These are phyloP conservation scores for Helenozyma baotianmanensis DNA, from an alignment of 805 yeast genomes.

Conservation along the genomic window DNA sequence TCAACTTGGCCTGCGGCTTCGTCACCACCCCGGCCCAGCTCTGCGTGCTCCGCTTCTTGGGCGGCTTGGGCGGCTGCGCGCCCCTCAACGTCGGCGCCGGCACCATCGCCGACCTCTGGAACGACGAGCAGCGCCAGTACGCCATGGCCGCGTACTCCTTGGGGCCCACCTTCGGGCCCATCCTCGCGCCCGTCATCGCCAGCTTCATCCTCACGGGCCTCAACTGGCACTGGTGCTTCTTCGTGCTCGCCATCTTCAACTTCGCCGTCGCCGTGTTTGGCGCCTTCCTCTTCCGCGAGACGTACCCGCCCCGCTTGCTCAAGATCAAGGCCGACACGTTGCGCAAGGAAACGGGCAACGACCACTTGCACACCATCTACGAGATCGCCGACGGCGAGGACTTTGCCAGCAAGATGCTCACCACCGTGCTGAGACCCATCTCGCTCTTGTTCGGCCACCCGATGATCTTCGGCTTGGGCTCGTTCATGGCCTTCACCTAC, in stretches of 20 bases:
- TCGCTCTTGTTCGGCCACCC: slow-evolving; percentile 52
- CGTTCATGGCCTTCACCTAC: slow-evolving; percentile 60
- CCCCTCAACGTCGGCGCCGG: slow-evolving; percentile 71
- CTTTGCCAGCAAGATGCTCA: slow-evolving; percentile 32
- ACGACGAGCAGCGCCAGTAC: slow-evolving; percentile 45
- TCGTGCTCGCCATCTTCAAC: slow-evolving; percentile 54
- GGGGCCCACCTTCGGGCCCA: slow-evolving; percentile 67
- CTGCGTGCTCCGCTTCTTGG: slow-evolving; percentile 54
- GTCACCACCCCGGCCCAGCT: slow-evolving; percentile 56
- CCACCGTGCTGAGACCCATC: slow-evolving; percentile 53
- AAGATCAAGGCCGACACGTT: slow-evolving; percentile 42
- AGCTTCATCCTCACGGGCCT: slow-evolving; percentile 51
- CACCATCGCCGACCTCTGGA: slow-evolving; percentile 57
- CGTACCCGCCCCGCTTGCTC: slow-evolving; percentile 54
- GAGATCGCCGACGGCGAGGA: slow-evolving; percentile 53
- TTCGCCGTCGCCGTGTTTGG: slow-evolving; percentile 42
- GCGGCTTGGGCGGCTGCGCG: slow-evolving; percentile 66
- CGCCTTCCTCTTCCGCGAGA: slow-evolving; percentile 51
- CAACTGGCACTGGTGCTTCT: slow-evolving; percentile 67
- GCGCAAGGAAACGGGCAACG: slow-evolving; percentile 52
- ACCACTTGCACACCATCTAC: slow-evolving; percentile 53
- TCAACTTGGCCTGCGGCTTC: slow-evolving; percentile 60
- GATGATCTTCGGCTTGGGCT: slow-evolving; percentile 58
- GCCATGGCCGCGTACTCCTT: slow-evolving; percentile 58
- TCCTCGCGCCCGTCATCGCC: slow-evolving; percentile 55